phyloP scores from a whole-genome alignment of 2,329 filamentous ascomycete genomes.

The Coniochaeta pulveracea region DNA sequence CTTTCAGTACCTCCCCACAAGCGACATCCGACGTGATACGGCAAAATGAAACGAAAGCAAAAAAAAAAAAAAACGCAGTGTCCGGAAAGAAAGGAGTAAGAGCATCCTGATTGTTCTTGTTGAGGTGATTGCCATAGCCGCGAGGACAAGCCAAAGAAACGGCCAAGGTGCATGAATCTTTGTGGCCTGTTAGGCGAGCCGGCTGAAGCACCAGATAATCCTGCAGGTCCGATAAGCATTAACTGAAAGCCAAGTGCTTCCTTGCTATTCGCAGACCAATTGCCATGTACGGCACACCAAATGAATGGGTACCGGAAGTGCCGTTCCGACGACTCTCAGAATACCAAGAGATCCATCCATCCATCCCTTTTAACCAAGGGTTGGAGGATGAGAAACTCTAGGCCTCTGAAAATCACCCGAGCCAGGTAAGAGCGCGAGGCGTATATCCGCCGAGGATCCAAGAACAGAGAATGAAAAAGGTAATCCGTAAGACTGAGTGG shows the following conservation, averaged over 20 bases:
- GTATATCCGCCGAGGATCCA: constrained; percentile 6
- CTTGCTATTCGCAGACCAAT: neutral
- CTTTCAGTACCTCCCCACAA: constrained; percentile 24
- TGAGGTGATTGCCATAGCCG: too few relatives aligned
- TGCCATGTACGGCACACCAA: constrained; percentile 16
- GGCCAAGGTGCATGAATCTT: too few relatives aligned
- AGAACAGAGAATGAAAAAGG: constrained; percentile 16
- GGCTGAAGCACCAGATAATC: too few relatives aligned
- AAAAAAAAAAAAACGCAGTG: constrained; percentile 16
- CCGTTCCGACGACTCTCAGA: constrained; percentile 23
- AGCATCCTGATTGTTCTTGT: too few relatives aligned
- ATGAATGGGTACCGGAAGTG: constrained; percentile 22
- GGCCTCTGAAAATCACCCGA: constrained; percentile 9
- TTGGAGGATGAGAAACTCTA: neutral
- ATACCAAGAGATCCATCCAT: neutral
- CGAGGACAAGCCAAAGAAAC: too few relatives aligned
- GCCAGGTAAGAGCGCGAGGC: constrained; percentile 10
- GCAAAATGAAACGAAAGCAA: constrained; percentile 8
- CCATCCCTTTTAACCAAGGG: neutral
- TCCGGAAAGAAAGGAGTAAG: too few relatives aligned
- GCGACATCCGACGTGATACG: constrained; percentile 18
- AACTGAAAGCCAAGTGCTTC: too few relatives aligned
- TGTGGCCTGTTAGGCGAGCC: too few relatives aligned
- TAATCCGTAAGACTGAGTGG: constrained; percentile 11
- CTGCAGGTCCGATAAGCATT: too few relatives aligned